phyloP scores from a whole-genome alignment of 73 alveolate genomes.

The Paramecium tetraurelia region DNA sequence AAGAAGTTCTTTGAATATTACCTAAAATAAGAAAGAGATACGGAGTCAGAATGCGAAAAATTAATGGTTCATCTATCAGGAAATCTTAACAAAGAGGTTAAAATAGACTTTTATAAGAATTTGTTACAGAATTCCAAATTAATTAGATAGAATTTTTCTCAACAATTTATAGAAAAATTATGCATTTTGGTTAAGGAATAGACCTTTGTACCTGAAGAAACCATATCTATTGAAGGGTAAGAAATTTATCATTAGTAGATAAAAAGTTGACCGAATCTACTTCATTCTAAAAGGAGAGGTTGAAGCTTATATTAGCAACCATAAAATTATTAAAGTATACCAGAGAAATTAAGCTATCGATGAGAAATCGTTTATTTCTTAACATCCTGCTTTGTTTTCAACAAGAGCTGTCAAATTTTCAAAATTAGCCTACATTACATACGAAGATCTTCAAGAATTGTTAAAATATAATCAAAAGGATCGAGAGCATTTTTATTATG shows the following conservation, averaged over 20 bases:
- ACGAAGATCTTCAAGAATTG: neutral
- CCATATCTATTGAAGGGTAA: neutral
- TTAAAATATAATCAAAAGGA: neutral
- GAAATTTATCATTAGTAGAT: neutral
- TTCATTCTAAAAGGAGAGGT: constrained; percentile 59
- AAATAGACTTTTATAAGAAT: constrained; percentile 52
- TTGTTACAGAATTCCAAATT: constrained; percentile 3
- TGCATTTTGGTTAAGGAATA: constrained; percentile 37
- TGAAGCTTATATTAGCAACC: neutral
- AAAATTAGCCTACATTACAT: constrained; percentile 7
- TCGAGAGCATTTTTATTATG: constrained; percentile 16
- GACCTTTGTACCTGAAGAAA: constrained; percentile 57
- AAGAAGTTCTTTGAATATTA: constrained; percentile 50
- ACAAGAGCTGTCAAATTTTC: constrained; percentile 6
- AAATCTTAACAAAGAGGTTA: constrained; percentile 18
- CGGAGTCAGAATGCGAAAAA: constrained; percentile 4
- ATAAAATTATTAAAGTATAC: neutral
- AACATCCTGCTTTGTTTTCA: neutral
- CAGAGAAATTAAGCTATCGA: neutral
- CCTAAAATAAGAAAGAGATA: neutral
- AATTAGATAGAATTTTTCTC: constrained; percentile 16
- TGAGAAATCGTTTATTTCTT: constrained; percentile 11
- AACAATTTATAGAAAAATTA: constrained; percentile 3
- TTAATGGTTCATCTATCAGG: constrained; percentile 1
- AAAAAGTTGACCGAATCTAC: constrained; percentile 11